These are phyloP conservation scores for Quercus ilex DNA, from an alignment of 306 rosid genomes.

Conservation along the genomic window DNA sequence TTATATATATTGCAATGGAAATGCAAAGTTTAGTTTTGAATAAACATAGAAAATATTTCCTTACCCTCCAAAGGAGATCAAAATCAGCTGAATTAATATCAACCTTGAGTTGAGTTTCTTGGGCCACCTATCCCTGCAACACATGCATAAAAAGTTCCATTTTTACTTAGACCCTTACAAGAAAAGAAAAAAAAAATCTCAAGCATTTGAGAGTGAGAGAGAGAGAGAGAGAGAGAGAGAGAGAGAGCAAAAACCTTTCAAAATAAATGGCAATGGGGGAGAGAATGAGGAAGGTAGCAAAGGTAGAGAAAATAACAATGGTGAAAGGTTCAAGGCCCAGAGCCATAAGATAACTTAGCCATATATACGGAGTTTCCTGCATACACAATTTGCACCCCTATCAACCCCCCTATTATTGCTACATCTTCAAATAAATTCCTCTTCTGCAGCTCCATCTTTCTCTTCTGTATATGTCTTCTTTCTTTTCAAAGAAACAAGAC, in stretches of 20 bases:
- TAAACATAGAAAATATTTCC: too few species aligned
- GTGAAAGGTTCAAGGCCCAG: constrained; percentile 56
- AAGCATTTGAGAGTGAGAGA: too few species aligned
- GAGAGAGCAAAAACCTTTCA: constrained; percentile 57
- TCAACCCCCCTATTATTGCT: constrained; percentile 51
- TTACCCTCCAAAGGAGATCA: too few species aligned
- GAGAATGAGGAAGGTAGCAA: constrained; percentile 62
- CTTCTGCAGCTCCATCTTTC: constrained; percentile 10
- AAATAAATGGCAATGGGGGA: constrained; percentile 61
- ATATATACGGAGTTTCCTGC: constrained; percentile 66
- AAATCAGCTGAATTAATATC: too few species aligned
- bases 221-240: too few species aligned
- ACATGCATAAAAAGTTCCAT: background rate
- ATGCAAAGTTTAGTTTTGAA: too few species aligned
- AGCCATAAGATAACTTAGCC: constrained; percentile 62
- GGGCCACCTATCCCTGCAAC: constrained; percentile 74
- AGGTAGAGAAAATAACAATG: constrained; percentile 55
- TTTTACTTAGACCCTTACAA: background rate
- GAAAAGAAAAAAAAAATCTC: background rate
- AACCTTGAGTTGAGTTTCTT: too few species aligned
- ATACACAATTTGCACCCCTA: constrained; percentile 55
- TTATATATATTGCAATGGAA: too few species aligned
- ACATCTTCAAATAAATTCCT: constrained; percentile 40
- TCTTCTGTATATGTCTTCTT: background rate
- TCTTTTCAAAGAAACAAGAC: background rate